These are phyloP conservation scores for Penicillium brasilianum DNA, from an alignment of 2,329 filamentous ascomycete species.

Conservation along the genomic window DNA sequence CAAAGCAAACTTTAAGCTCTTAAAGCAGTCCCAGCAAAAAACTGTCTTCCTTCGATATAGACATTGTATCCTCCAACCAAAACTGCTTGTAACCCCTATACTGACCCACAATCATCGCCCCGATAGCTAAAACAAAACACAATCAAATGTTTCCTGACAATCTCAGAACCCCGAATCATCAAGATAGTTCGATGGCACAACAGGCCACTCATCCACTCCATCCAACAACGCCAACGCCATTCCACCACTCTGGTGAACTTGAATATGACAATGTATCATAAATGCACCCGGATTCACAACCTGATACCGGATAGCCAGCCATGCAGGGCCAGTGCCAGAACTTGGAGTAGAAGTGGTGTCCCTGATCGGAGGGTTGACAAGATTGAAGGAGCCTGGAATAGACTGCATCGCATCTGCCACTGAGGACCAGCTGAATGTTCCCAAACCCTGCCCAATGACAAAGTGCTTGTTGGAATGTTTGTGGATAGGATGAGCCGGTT, in stretches of 20 bases:
- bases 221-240: constrained; percentile 58
- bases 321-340: constrained; percentile 40
- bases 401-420: constrained; percentile 60
- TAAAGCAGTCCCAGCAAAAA: too few species aligned
- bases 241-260: constrained; percentile 56
- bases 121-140: too few species aligned
- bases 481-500: constrained; percentile 66
- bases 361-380: constrained; percentile 59
- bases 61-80: too few species aligned
- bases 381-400: constrained; percentile 61
- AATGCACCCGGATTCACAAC: constrained; percentile 56
- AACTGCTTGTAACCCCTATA: too few species aligned
- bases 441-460: constrained; percentile 59
- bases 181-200: constrained; percentile 22
- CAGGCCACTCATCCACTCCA: constrained; percentile 54
- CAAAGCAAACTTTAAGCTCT: too few species aligned
- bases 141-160: too few species aligned
- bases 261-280: constrained; percentile 59
- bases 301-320: constrained; percentile 55
- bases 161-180: constrained; percentile 24
- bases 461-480: constrained; percentile 69
- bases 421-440: constrained; percentile 57
- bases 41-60: too few species aligned
- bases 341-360: constrained; percentile 55
- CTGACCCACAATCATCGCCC: too few species aligned